Conservation (phyloP, 257 asterid species). For the Apocynum venetum region DNA sequence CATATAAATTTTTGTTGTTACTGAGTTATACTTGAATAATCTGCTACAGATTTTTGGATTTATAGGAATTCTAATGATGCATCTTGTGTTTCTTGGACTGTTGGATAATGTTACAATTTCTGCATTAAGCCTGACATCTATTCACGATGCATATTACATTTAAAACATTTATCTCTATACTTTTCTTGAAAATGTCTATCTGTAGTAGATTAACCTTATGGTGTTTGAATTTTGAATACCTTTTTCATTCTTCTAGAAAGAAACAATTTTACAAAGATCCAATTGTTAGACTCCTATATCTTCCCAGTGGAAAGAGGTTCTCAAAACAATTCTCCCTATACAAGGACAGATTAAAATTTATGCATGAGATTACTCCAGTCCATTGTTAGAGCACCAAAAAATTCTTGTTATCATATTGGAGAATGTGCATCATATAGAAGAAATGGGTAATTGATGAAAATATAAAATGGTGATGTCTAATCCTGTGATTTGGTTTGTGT, state of each 20-base stretch:
- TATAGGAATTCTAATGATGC: background rate
- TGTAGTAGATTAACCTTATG: background rate
- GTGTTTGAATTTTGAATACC: too few relatives aligned
- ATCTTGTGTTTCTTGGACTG: background rate
- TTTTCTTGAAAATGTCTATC: background rate
- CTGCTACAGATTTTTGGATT: background rate
- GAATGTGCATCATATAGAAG: background rate
- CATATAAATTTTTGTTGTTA: background rate
- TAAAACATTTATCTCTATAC: background rate
- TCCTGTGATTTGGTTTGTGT: background rate
- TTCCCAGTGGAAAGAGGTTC: background rate
- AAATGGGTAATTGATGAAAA: background rate
- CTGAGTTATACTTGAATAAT: background rate
- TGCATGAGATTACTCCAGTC: background rate
- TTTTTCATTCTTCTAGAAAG: background rate
- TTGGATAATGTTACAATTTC: background rate
- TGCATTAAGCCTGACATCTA: background rate
- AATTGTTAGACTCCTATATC: background rate
- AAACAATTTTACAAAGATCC: background rate
- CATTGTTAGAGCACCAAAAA: too few relatives aligned
- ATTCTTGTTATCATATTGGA: background rate
- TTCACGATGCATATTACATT: background rate
- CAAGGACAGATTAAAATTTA: too few relatives aligned
- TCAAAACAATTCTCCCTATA: background rate
- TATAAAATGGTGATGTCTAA: background rate